Percentiles rank a stretch among this genome's conserved stretches.
phyloP scores from a whole-genome alignment of 78 protist species.

The Trichosphaerium sp. region DNA sequence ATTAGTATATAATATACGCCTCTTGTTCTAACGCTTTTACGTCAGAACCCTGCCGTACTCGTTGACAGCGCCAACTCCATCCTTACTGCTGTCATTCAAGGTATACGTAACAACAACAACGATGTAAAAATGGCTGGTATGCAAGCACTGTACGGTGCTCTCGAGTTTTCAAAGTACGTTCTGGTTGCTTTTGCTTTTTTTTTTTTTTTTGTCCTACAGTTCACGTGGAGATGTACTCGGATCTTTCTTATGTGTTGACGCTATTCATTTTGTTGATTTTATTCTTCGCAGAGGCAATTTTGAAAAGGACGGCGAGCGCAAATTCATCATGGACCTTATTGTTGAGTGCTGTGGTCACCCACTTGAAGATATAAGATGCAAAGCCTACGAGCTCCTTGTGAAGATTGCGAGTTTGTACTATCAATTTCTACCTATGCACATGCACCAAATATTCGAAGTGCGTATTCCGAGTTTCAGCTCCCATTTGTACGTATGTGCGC shows the following conservation, averaged over 20 bases:
- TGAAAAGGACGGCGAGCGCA: slow-evolving; percentile 39
- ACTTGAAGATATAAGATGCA: background rate
- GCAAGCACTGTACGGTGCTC: slow-evolving; percentile 43
- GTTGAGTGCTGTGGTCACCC: slow-evolving; percentile 29
- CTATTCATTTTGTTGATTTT: no score
- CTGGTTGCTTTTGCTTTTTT: no score
- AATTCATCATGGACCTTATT: slow-evolving; percentile 48
- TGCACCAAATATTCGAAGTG: slow-evolving; percentile 29
- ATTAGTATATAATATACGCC: background rate
- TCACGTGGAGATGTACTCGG: no score
- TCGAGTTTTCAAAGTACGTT: slow-evolving; percentile 41
- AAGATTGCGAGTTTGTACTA: slow-evolving; percentile 62
- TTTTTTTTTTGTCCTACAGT: no score
- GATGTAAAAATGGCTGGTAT: slow-evolving; percentile 45
- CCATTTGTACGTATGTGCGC: background rate
- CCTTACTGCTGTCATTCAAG: slow-evolving; percentile 25
- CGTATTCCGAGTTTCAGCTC: background rate
- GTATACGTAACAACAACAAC: slow-evolving; percentile 7
- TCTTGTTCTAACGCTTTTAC: background rate
- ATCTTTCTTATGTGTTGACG: no score
- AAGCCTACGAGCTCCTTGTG: slow-evolving; percentile 30
- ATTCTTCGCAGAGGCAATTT: slow-evolving; percentile 27
- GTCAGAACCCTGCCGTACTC: slow-evolving; percentile 16
- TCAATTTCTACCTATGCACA: slow-evolving; percentile 46
- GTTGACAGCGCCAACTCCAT: slow-evolving; percentile 3